Conservation (phyloP, 2,329 filamentous ascomycete species). For the Nothomitra cinnamomea region DNA sequence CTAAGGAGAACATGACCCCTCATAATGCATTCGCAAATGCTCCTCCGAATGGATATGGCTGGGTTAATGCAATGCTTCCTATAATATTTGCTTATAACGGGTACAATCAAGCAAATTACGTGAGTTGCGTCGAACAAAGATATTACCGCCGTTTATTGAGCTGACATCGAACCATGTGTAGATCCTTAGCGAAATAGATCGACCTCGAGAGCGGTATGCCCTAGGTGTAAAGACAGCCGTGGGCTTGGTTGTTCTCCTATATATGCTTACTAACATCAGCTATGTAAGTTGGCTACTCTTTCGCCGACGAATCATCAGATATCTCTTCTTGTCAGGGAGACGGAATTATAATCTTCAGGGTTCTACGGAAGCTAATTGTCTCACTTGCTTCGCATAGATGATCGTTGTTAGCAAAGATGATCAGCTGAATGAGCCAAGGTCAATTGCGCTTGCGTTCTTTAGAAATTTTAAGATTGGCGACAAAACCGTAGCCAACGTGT, state of each 20-base stretch:
- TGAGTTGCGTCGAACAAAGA: background rate
- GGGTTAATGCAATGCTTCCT: constrained; percentile 4
- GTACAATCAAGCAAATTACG: background rate
- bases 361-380: background rate
- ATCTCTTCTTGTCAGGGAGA: background rate
- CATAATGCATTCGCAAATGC: background rate
- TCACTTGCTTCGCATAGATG: background rate
- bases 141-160: background rate
- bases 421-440: background rate
- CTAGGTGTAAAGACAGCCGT: background rate
- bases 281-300: background rate
- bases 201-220: background rate
- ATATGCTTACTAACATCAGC: background rate
- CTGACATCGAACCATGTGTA: background rate
- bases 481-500: background rate
- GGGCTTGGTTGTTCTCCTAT: background rate
- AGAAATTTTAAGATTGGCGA: background rate
- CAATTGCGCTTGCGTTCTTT: background rate
- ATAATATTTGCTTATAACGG: background rate
- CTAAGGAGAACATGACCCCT: background rate
- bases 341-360: background rate
- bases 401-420: background rate
- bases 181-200: background rate
- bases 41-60: background rate
- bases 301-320: background rate